A percentile compares a stretch with the other conserved stretches of the same genome.
phyloP scores from a whole-genome alignment of 495 filamentous ascomycete species.

The Aspergillus diversus region DNA sequence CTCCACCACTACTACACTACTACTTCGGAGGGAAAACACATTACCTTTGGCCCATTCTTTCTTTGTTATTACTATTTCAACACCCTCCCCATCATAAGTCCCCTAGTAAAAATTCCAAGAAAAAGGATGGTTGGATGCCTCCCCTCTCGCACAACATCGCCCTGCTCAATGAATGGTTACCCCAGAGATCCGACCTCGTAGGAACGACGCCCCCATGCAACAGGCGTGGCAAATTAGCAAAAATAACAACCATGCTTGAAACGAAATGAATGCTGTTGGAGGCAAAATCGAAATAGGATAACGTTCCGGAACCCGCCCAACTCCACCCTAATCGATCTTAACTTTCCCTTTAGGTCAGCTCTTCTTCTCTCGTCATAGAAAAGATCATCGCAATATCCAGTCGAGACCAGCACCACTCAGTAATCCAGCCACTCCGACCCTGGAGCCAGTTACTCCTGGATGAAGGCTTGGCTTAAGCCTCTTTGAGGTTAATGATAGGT shows the following conservation, averaged over 20 bases:
- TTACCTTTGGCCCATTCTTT: not conserved
- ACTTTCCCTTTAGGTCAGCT: not conserved
- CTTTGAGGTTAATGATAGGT: slow-evolving; percentile 12
- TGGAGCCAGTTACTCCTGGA: slow-evolving; percentile 11
- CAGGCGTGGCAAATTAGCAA: not conserved
- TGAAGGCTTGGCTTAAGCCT: slow-evolving; percentile 21
- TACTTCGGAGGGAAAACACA: too few species aligned
- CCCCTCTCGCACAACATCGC: not conserved
- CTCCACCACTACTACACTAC: not conserved
- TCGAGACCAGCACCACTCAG: slow-evolving; percentile 9
- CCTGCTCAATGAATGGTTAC: not conserved
- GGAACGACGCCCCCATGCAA: not conserved
- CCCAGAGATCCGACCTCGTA: not conserved
- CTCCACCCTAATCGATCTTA: not conserved
- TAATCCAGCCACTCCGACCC: slow-evolving; percentile 4
- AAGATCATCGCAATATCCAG: not conserved
- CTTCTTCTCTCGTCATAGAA: not conserved
- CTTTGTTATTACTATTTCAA: not conserved
- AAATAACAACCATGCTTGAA: not conserved
- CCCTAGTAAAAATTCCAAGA: too few species aligned
- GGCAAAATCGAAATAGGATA: not conserved
- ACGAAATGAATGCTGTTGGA: not conserved
- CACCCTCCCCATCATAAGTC: not conserved
- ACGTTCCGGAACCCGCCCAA: not conserved
- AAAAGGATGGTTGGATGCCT: not conserved